Evolutionary conservation across 73 alveolate genomes (phyloP).

Genomic region (Paramecium tetraurelia): DNA sequence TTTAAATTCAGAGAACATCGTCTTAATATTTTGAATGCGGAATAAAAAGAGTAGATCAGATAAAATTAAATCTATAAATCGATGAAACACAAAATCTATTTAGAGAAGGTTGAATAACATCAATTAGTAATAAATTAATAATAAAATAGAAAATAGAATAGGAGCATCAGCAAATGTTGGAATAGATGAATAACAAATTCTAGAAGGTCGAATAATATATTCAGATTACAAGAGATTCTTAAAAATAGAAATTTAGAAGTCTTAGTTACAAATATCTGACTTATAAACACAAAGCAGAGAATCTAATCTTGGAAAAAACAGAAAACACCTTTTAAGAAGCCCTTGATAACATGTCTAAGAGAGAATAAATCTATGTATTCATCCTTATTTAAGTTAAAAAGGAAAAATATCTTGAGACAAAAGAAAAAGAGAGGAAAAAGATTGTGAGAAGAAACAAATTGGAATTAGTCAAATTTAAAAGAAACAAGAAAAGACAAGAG

Average conservation of each 20-base stretch:
- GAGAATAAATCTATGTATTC: not conserved
- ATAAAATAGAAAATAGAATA: not conserved
- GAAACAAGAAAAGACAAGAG: not conserved
- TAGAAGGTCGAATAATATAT: not conserved
- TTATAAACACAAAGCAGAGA: not conserved
- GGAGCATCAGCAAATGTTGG: not conserved
- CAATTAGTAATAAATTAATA: not conserved
- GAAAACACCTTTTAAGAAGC: not conserved
- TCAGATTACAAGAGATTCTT: not conserved
- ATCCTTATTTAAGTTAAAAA: not conserved
- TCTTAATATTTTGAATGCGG: not conserved
- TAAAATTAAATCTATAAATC: not conserved
- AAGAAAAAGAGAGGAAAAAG: constrained; percentile 3
- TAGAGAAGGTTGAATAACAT: not conserved
- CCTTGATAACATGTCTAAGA: not conserved
- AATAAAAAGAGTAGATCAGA: not conserved
- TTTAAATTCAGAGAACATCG: not conserved
- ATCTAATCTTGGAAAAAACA: not conserved
- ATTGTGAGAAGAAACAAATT: not conserved
- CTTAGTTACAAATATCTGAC: not conserved
- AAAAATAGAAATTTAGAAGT: not conserved
- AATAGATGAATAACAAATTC: not conserved
- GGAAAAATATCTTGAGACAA: not conserved
- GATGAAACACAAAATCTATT: not conserved
- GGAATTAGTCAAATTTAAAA: not conserved